Conservation (phyloP, 2,329 filamentous ascomycete genomes). For the Ascochyta clinopodiicola region DNA sequence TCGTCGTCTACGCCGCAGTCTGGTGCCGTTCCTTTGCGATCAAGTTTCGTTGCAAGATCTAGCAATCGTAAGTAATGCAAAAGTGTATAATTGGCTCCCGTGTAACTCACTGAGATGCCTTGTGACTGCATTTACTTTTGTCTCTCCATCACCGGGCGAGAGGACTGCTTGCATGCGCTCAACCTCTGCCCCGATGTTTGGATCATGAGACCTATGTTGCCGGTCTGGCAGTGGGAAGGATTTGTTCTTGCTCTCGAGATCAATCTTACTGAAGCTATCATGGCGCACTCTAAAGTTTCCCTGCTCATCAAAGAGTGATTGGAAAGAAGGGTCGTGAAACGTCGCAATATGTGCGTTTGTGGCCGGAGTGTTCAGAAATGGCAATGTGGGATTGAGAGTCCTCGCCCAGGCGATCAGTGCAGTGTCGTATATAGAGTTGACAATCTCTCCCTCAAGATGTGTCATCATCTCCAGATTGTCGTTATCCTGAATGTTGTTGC, state of each 20-base stretch:
- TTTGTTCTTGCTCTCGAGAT: background rate
- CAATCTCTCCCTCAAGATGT: constrained; percentile 76
- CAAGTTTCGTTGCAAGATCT: constrained; percentile 53
- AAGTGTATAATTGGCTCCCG: background rate
- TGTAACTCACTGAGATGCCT: constrained; percentile 64
- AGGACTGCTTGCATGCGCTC: constrained; percentile 66
- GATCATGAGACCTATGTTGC: constrained; percentile 55
- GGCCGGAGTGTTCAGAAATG: constrained; percentile 61
- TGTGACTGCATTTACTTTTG: constrained; percentile 64
- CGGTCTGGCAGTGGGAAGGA: background rate
- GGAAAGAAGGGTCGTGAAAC: constrained; percentile 4
- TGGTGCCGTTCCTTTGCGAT: constrained; percentile 61
- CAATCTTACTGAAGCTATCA: background rate
- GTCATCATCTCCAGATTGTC: constrained; percentile 84
- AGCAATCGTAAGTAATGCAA: background rate
- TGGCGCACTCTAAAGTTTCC: background rate
- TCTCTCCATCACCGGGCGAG: constrained; percentile 59
- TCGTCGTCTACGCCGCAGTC: constrained; percentile 60
- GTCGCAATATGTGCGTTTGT: constrained; percentile 16
- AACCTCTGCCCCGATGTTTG: constrained; percentile 66
- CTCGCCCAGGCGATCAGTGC: constrained; percentile 76
- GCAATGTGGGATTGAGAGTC: constrained; percentile 64
- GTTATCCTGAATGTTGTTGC: constrained; percentile 80
- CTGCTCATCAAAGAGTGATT: constrained; percentile 1
- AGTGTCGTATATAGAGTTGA: constrained; percentile 77